Evolutionary conservation across 1,139 yeast genomes (phyloP), one percentile per base, ranked within the genome.

Genomic region (Geotrichum candidum): DNA sequence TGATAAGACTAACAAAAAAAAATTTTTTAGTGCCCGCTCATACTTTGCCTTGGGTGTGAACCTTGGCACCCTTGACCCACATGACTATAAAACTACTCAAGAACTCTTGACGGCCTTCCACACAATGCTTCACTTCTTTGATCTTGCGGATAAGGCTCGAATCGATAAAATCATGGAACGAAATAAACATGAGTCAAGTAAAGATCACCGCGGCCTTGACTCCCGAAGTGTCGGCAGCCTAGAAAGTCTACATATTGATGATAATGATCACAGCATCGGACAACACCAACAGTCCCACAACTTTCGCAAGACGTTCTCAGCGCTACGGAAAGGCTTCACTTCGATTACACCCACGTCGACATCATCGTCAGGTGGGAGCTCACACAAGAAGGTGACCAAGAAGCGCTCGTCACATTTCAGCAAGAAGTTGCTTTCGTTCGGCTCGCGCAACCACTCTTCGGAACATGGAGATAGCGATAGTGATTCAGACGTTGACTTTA

Each of bases 31-130:
- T n/a, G 27, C 53, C 11, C 51, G 50, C 25, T 58, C 60, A 5
- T 58, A 58, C 22, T 58, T 58, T 25, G 60, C 57, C 7, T n/a
- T 58, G 27, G 60, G 60, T 2, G 9, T 58, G 25, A 58, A 58
- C 38, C 29, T 58, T 15, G 57, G 57, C 29, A n/a, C 45, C 5
- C 41, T 58, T 15, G 54, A 58, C 4, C 50, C 33, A 11, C 18
- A 15, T 11, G 54, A 58, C n/a, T 53, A 41, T 18, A 50, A 31
- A 7, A 15, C 41, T 1, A 10, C 48, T 3, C 45, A 13, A 18
- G 57, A 53, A 9, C 53, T 38, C 51, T 48, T 58, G 15, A 38
- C 25, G 25, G 60, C 57, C 9, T 23, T 58, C 29, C 56, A 58
- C 23, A 38, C 51, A 13, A 35, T 53, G 7, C 50, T 58, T 11